These are phyloP conservation scores for Cymbopogon flexuosus DNA, from an alignment of 202 grass and related monocot genomes.

Conservation along the genomic window DNA sequence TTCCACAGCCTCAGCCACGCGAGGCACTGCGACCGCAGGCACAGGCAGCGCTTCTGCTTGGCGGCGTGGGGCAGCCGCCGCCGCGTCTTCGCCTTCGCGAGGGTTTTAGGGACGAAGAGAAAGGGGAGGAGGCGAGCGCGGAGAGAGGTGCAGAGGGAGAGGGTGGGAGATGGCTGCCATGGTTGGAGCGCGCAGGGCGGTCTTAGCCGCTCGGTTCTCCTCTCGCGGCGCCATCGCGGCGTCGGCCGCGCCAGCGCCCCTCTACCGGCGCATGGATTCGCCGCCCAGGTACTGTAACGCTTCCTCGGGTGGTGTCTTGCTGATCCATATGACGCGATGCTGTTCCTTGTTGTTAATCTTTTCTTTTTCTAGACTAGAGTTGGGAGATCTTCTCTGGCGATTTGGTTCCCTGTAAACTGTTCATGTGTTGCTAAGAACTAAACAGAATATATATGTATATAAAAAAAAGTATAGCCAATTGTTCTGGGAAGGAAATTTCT, in stretches of 20 bases:
- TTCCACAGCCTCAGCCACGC: not conserved
- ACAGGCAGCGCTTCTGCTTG: conserved; percentile 2
- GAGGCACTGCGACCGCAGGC: not conserved
- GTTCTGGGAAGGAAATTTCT: not conserved
- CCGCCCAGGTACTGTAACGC: conserved; percentile 12
- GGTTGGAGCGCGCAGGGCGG: conserved; percentile 51
- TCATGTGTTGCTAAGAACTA: not conserved
- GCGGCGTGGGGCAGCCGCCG: not conserved
- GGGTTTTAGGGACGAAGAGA: conserved; percentile 12
- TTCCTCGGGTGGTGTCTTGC: too few species aligned
- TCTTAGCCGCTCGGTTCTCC: conserved; percentile 33
- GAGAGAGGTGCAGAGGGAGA: not conserved
- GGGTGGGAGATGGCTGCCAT: conserved; percentile 36
- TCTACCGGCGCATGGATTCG: conserved; percentile 26
- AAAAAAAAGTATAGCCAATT: not conserved
- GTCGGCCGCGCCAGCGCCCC: not conserved
- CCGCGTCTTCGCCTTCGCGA: conserved; percentile 12
- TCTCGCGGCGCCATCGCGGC: conserved; percentile 20
- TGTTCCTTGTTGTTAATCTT: not conserved
- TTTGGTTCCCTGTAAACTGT: conserved; percentile 1
- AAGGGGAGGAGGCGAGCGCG: not conserved
- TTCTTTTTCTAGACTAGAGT: not conserved
- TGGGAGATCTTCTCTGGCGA: not conserved
- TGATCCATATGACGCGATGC: not conserved
- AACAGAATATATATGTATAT: too few species aligned